Evolutionary conservation across 352 stramenopile species (phyloP).

Genomic region (Globisporangium cystogenes): DNA sequence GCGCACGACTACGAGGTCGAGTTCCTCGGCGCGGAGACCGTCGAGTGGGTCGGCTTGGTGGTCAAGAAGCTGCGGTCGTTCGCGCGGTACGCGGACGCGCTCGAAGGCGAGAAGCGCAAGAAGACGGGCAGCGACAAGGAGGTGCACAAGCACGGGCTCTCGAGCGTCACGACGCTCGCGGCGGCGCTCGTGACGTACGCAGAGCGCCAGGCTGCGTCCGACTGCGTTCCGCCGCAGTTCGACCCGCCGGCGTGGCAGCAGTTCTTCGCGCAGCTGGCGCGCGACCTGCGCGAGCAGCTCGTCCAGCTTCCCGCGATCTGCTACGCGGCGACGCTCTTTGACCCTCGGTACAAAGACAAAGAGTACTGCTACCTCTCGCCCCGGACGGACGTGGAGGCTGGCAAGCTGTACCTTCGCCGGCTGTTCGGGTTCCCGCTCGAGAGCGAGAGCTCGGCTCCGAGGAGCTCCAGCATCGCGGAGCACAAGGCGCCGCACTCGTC

Average conservation of each 20-base stretch:
- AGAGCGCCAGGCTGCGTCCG: constrained; percentile 44
- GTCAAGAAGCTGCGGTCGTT: constrained; percentile 78
- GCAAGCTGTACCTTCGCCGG: constrained; percentile 48
- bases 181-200: constrained; percentile 61
- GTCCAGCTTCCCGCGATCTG: constrained; percentile 39
- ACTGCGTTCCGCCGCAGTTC: constrained; percentile 26
- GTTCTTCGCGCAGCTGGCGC: constrained; percentile 54
- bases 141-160: constrained; percentile 64
- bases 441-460: constrained; percentile 14
- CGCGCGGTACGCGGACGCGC: constrained; percentile 60
- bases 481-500: not conserved
- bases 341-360: constrained; percentile 78
- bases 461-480: constrained; percentile 9
- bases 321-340: constrained; percentile 68
- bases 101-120: constrained; percentile 70
- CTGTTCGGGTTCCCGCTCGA: constrained; percentile 41
- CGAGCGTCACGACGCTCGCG: constrained; percentile 71
- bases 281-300: constrained; percentile 55
- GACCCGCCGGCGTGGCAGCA: constrained; percentile 42
- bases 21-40: constrained; percentile 24
- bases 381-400: constrained; percentile 45
- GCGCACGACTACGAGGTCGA: constrained; percentile 43
- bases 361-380: constrained; percentile 69
- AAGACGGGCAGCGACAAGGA: constrained; percentile 75
- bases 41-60: constrained; percentile 52